Conservation (phyloP, 2,329 filamentous ascomycete species). For the Lasiodiplodia sp. region DNA sequence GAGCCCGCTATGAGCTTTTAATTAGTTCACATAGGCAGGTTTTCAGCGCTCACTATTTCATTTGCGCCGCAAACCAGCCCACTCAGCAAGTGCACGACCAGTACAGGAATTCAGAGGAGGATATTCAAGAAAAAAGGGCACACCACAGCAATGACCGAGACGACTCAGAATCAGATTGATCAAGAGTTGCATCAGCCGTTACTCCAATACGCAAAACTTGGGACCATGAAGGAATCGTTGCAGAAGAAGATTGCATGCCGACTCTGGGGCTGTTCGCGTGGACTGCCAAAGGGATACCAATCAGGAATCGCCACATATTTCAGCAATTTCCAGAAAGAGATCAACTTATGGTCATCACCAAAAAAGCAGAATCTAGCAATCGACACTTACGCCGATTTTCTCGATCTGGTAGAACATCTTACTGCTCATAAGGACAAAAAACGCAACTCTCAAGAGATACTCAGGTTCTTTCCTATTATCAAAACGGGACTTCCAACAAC, state of each 20-base stretch:
- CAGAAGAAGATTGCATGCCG: neutral
- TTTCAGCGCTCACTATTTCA: no score
- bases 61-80: no score
- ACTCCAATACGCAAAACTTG: neutral
- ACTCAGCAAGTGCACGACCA: no score
- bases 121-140: no score
- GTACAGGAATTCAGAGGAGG: no score
- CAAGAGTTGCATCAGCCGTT: neutral
- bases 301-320: neutral
- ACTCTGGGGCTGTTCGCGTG: neutral
- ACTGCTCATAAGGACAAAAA: neutral
- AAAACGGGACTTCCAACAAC: neutral
- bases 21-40: neutral
- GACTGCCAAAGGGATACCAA: neutral
- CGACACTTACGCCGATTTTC: neutral
- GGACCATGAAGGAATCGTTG: neutral
- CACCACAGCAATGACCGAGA: neutral
- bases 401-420: neutral
- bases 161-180: neutral
- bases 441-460: neutral
- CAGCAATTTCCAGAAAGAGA: neutral
- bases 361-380: neutral
- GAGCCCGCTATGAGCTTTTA: neutral
- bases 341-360: neutral
- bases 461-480: neutral